These are phyloP conservation scores for Metschnikowia gruessii DNA, from an alignment of 805 yeast species.

Conservation along the genomic window DNA sequence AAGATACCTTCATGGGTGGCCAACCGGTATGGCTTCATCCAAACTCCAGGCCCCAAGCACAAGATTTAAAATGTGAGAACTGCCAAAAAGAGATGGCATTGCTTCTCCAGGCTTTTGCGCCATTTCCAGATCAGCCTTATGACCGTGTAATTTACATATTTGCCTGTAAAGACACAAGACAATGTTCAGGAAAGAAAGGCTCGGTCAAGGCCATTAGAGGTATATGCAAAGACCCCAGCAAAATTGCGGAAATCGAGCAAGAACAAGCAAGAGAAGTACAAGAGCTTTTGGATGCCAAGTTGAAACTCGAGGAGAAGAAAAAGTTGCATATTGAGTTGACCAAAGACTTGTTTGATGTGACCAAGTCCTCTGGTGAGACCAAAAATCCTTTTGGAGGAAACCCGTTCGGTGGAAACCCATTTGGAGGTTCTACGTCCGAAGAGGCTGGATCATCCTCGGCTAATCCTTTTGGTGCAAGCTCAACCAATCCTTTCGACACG, in stretches of 20 bases:
- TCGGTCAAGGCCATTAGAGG: conserved; percentile 77
- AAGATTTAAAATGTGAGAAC: conserved; percentile 56
- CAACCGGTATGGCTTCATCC: conserved; percentile 61
- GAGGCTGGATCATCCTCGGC: not conserved
- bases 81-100: conserved; percentile 65
- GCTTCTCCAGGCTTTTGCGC: conserved; percentile 77
- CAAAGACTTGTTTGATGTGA: conserved; percentile 35
- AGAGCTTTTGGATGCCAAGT: conserved; percentile 39
- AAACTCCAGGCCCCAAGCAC: conserved; percentile 53
- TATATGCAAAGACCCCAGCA: conserved; percentile 55
- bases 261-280: conserved; percentile 30
- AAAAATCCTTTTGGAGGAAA: conserved; percentile 38
- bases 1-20: conserved; percentile 84
- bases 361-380: conserved; percentile 18
- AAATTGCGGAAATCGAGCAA: conserved; percentile 39
- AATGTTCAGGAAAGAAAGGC: conserved; percentile 69
- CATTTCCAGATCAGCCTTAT: conserved; percentile 65
- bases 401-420: conserved; percentile 36
- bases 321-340: conserved; percentile 38
- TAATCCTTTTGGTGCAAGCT: conserved; percentile 23
- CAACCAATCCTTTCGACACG: not conserved
- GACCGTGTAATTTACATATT: conserved; percentile 82
- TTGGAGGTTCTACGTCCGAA: conserved; percentile 1
- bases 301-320: conserved; percentile 43
- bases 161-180: conserved; percentile 54